phyloP scores from a whole-genome alignment of 495 filamentous ascomycete genomes.

The Aspergillus ostianus region DNA sequence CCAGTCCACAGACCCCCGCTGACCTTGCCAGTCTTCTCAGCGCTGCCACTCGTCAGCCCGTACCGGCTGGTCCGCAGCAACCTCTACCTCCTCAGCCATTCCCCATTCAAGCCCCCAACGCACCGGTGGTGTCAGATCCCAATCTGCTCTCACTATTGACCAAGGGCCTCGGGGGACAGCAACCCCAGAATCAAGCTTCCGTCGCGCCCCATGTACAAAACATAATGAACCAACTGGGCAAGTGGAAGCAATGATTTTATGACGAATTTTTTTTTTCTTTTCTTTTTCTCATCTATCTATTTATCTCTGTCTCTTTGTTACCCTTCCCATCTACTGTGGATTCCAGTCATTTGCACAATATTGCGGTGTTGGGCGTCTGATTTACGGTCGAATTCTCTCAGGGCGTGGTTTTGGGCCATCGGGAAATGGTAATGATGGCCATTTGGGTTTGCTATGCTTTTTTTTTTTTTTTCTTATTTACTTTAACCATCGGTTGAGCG shows the following conservation, averaged over 20 bases:
- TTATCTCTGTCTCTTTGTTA: conserved; percentile 20
- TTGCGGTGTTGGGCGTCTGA: conserved; percentile 19
- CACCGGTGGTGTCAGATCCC: conserved; percentile 37
- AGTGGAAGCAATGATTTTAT: conserved; percentile 55
- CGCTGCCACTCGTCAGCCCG: conserved; percentile 42
- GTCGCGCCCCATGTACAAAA: conserved; percentile 53
- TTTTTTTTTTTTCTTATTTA: conserved; percentile 10
- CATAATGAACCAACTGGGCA: conserved; percentile 60
- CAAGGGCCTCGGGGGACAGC: conserved; percentile 39
- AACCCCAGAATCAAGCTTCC: conserved; percentile 40
- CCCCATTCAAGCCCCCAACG: conserved; percentile 30
- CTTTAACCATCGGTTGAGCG: conserved; percentile 9
- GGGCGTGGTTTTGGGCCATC: conserved; percentile 10
- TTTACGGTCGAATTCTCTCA: conserved; percentile 15
- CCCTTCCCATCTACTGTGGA: background rate
- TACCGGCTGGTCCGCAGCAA: conserved; percentile 35
- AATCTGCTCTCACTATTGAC: conserved; percentile 47
- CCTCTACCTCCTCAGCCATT: conserved; percentile 36
- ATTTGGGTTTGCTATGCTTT: conserved; percentile 5
- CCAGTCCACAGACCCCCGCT: conserved; percentile 35
- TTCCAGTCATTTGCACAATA: conserved; percentile 7
- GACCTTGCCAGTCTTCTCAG: conserved; percentile 62
- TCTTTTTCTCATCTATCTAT: conserved; percentile 11
- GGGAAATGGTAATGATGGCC: conserved; percentile 9
- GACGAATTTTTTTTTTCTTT: conserved; percentile 24